These are phyloP conservation scores for Orbilia oligospora DNA, from an alignment of 2,329 filamentous ascomycete species.

Conservation along the genomic window DNA sequence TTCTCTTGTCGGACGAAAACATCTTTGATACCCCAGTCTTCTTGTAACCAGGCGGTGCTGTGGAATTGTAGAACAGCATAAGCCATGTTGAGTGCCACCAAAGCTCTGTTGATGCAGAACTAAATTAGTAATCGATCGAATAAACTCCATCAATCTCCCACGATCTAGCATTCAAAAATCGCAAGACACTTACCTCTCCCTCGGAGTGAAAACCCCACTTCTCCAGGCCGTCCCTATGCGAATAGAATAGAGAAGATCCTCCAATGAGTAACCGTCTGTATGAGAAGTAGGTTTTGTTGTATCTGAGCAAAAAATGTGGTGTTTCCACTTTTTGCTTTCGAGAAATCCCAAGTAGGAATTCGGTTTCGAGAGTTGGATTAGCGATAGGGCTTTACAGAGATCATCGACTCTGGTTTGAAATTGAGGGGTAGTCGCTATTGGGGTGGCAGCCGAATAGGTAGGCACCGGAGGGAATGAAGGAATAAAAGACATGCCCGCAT, in stretches of 20 bases:
- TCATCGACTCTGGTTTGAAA: not conserved
- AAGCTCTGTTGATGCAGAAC: not conserved
- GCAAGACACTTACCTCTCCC: not conserved
- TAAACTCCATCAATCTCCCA: no score
- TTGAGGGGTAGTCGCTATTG: not conserved
- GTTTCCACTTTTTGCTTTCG: not conserved
- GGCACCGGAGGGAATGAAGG: not conserved
- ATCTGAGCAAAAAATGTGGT: slow-evolving; percentile 7
- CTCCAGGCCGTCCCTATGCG: slow-evolving; percentile 4
- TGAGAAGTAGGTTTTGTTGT: not conserved
- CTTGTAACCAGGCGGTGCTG: not conserved
- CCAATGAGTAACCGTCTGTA: not conserved
- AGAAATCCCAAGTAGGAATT: not conserved
- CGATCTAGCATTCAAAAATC: no score
- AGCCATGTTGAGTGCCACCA: not conserved
- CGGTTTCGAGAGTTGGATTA: not conserved
- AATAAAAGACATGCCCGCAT: not conserved
- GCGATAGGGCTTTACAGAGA: slow-evolving; percentile 2
- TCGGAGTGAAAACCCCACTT: not conserved
- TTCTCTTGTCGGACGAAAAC: slow-evolving; percentile 10
- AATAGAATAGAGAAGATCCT: not conserved
- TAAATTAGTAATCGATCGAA: not conserved
- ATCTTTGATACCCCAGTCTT: slow-evolving; percentile 5
- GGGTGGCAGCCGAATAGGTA: not conserved
- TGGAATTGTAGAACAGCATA: slow-evolving; percentile 15